Percentiles rank a stretch among this genome's conserved stretches.
Conservation (phyloP, 2,329 filamentous ascomycete genomes). For the Aspergillus uvarum region DNA sequence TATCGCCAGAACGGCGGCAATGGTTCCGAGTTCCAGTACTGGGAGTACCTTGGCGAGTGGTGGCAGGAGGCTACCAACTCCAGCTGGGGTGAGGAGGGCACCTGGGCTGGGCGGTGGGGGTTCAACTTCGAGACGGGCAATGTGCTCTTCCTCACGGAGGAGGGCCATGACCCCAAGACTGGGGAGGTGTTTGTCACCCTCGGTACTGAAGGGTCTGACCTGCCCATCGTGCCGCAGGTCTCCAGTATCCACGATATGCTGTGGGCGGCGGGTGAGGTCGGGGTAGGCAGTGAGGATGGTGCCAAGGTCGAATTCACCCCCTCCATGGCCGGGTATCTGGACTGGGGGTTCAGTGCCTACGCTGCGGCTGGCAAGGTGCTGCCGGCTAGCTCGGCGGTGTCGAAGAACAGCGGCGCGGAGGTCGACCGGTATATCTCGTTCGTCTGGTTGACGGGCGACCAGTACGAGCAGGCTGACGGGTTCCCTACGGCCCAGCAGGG, state of each 20-base stretch:
- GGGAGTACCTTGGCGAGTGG: constrained; percentile 24
- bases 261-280: constrained; percentile 16
- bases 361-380: constrained; percentile 21
- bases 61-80: constrained; percentile 20
- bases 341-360: constrained; percentile 21
- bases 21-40: constrained; percentile 15
- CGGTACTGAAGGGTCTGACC: constrained; percentile 17
- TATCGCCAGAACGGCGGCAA: constrained; percentile 17
- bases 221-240: constrained; percentile 12
- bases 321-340: constrained; percentile 21
- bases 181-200: constrained; percentile 19
- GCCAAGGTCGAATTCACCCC: constrained; percentile 15
- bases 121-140: constrained; percentile 24
- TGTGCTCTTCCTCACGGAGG: constrained; percentile 13
- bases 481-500: constrained; percentile 19
- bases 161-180: constrained; percentile 16
- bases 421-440: constrained; percentile 20
- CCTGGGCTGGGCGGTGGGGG: constrained; percentile 22
- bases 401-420: constrained; percentile 15
- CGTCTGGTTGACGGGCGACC: constrained; percentile 20
- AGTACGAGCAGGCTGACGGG: constrained; percentile 9
- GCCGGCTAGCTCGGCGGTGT: constrained; percentile 14
- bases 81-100: constrained; percentile 20
- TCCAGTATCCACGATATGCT: constrained; percentile 22
- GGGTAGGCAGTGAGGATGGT: neutral